Conservation (phyloP, 768 basidiomycete genomes). For the Suillus occidentalis region DNA sequence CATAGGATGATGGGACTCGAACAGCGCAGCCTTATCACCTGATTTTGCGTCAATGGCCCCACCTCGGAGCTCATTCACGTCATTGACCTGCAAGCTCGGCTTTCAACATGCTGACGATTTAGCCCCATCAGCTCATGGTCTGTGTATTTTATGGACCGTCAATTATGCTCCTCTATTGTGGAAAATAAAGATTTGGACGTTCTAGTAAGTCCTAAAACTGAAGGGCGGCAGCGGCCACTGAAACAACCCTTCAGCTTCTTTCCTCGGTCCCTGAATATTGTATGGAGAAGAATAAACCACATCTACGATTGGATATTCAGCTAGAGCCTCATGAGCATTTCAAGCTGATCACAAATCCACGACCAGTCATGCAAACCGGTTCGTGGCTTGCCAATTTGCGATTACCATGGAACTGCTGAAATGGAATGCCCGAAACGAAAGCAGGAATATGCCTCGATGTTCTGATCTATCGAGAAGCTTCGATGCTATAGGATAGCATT, state of each 20-base stretch:
- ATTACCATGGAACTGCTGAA: conserved; percentile 1
- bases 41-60: neutral
- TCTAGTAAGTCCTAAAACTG: neutral
- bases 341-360: neutral
- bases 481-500: neutral
- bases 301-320: neutral
- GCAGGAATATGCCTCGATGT: neutral
- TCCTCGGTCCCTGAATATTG: neutral
- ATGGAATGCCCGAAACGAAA: neutral
- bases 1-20: neutral
- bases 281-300: too few relatives aligned
- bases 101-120: neutral
- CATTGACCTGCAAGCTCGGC: neutral
- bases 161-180: neutral
- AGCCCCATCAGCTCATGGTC: neutral
- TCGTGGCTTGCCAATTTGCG: neutral
- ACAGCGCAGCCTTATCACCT: too few relatives aligned
- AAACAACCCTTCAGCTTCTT: neutral
- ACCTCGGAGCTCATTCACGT: neutral
- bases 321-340: neutral
- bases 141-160: neutral
- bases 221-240: neutral
- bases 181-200: neutral
- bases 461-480: conserved; percentile 5
- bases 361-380: neutral